phyloP scores from a whole-genome alignment of 768 basidiomycete species.

The Auriscalpium microsporum region DNA sequence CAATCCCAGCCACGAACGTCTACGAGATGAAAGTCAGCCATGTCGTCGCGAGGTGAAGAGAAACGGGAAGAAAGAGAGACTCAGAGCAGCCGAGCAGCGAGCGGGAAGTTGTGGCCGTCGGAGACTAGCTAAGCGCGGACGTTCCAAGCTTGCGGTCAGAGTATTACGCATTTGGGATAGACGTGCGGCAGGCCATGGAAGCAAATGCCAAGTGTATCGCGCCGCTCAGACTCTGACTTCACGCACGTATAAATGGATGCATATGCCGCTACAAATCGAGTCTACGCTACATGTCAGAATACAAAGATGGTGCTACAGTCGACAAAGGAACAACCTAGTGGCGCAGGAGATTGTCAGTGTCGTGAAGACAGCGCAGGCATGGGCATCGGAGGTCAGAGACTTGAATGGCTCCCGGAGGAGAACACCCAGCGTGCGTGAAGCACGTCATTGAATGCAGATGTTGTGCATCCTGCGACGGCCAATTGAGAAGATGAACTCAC shows the following conservation, averaged over 20 bases:
- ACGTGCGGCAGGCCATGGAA: too few species aligned
- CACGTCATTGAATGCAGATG: conserved; percentile 47
- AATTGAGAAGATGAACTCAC: conserved; percentile 23
- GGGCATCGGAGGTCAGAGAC: conserved; percentile 45
- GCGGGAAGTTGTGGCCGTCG: too few species aligned
- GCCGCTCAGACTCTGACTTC: too few species aligned
- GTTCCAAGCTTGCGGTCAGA: too few species aligned
- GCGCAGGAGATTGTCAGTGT: not conserved
- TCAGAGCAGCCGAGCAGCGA: too few species aligned
- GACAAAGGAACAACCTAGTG: not conserved
- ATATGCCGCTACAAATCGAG: too few species aligned
- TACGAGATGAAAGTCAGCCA: conserved; percentile 67
- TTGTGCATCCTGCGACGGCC: conserved; percentile 34
- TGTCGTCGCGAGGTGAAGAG: conserved; percentile 15
- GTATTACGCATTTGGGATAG: too few species aligned
- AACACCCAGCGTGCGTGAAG: conserved; percentile 43
- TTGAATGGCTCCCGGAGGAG: conserved; percentile 76
- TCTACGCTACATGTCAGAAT: not conserved
- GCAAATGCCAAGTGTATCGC: too few species aligned
- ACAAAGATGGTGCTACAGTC: not conserved
- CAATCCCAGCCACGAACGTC: conserved; percentile 75
- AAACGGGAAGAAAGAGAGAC: not conserved
- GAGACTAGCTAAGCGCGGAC: too few species aligned
- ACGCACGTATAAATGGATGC: too few species aligned
- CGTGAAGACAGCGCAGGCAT: not conserved